These are phyloP conservation scores for Corymbia maculata DNA, from an alignment of 345 rosid genomes.

Conservation along the genomic window DNA sequence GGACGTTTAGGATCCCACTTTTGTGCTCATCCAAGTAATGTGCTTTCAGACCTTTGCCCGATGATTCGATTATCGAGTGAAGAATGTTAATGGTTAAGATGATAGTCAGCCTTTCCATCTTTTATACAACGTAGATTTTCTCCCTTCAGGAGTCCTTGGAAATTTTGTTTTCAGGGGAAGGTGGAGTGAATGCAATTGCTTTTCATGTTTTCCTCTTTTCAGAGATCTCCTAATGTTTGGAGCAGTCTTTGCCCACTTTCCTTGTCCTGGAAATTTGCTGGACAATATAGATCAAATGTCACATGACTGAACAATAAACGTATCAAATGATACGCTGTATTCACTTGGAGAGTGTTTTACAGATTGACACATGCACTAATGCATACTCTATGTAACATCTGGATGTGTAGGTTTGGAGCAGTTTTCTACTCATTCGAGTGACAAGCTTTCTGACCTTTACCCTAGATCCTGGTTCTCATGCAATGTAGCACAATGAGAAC, in stretches of 20 bases:
- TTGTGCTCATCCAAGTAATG: too few relatives aligned
- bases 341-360: background rate
- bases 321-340: background rate
- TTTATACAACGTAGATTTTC: background rate
- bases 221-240: too few relatives aligned
- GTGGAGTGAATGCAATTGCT: background rate
- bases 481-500: background rate
- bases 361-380: background rate
- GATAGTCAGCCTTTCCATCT: background rate
- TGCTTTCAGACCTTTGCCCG: background rate
- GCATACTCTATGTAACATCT: background rate
- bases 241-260: too few relatives aligned
- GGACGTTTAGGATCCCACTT: too few relatives aligned
- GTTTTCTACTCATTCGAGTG: background rate
- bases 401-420: rapidly evolving
- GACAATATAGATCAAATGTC: background rate
- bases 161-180: background rate
- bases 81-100: background rate
- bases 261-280: too few relatives aligned
- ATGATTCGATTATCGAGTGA: background rate
- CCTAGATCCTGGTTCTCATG: background rate
- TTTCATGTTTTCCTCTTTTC: too few relatives aligned
- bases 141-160: background rate
- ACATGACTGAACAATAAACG: rapidly evolving
- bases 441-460: background rate